Conservation (phyloP, 75 land plant genomes). For the Azolla pinnata region DNA sequence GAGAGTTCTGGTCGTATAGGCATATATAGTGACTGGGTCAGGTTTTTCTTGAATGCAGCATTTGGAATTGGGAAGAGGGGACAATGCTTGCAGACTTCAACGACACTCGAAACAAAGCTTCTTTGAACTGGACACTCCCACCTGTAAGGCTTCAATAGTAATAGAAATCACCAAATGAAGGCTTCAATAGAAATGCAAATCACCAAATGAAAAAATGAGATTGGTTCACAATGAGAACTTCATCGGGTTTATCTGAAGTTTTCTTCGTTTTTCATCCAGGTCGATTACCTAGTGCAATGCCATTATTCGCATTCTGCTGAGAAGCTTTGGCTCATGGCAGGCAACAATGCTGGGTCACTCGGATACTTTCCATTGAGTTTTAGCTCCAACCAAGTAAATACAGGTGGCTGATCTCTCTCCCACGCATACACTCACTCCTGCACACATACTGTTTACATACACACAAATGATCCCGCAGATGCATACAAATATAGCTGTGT, state of each 20-base stretch:
- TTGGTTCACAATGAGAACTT: no score
- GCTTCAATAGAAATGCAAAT: no score
- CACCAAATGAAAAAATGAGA: no score
- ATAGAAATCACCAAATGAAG: no score
- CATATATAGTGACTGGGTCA: neutral
- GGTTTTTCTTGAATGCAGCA: conserved; percentile 22
- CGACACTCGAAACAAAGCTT: conserved; percentile 67
- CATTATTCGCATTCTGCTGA: conserved; percentile 46
- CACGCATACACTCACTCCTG: no score
- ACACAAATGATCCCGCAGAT: no score
- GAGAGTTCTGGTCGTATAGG: neutral
- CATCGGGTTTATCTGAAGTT: neutral
- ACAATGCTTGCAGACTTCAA: conserved; percentile 36
- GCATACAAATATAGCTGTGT: no score
- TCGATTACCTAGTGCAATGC: conserved; percentile 91
- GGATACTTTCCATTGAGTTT: conserved; percentile 75
- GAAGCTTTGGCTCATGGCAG: conserved; percentile 74
- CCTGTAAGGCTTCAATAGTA: conserved; percentile 49
- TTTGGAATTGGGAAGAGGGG: conserved; percentile 70
- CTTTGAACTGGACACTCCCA: conserved; percentile 58
- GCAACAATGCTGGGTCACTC: conserved; percentile 62
- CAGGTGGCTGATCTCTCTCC: no score
- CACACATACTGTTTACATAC: no score
- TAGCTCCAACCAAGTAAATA: neutral
- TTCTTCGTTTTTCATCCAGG: conserved; percentile 26